phyloP scores from a whole-genome alignment of 768 basidiomycete species.

The Pisolithus orientalis region DNA sequence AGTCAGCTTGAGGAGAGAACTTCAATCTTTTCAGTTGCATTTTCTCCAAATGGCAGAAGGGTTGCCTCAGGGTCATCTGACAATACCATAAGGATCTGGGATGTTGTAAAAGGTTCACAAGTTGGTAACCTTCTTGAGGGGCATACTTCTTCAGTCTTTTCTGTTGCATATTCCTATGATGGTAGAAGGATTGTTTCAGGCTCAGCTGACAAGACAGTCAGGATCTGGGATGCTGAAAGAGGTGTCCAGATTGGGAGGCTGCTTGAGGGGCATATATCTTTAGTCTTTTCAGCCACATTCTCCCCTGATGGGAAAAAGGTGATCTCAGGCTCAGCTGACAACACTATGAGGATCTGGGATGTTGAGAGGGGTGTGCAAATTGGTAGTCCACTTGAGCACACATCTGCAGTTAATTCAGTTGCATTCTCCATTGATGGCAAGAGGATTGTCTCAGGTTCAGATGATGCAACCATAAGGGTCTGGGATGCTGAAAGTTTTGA shows the following conservation, averaged over 20 bases:
- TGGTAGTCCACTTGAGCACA: not conserved
- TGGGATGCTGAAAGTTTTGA: not conserved
- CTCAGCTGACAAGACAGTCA: not conserved
- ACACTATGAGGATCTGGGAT: not conserved
- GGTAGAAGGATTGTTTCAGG: not conserved
- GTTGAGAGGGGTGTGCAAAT: slow-evolving; percentile 1
- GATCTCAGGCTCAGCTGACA: not conserved
- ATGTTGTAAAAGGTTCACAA: slow-evolving; percentile 4
- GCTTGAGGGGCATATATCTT: not conserved
- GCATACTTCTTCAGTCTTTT: not conserved
- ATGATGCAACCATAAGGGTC: not conserved
- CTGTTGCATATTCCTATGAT: not conserved
- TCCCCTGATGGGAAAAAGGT: slow-evolving; percentile 1
- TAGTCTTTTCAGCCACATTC: slow-evolving; percentile 2
- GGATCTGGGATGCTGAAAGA: not conserved
- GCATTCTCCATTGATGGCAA: slow-evolving; percentile 4
- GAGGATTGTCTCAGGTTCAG: not conserved
- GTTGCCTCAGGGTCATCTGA: not conserved
- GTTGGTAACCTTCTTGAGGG: not conserved
- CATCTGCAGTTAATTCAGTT: not conserved
- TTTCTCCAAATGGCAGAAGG: slow-evolving; percentile 2
- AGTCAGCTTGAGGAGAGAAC: not conserved
- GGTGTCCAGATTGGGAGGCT: not conserved
- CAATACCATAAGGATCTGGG: not conserved
- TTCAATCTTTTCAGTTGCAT: slow-evolving; percentile 5